These are phyloP conservation scores for Ganoderma lingzhi DNA, from an alignment of 1,284 basidiomycete genomes.

Conservation along the genomic window DNA sequence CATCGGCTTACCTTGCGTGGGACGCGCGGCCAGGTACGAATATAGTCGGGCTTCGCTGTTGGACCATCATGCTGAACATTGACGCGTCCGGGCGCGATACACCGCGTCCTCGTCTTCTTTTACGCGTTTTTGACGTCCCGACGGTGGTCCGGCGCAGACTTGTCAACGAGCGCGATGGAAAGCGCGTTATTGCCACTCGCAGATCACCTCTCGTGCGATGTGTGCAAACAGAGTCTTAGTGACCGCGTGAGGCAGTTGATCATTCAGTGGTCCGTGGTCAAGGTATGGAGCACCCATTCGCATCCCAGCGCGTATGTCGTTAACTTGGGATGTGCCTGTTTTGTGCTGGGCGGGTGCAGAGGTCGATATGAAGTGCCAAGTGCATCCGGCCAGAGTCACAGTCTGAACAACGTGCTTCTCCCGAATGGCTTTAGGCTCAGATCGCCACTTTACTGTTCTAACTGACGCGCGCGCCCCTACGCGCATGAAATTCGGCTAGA, in stretches of 20 bases:
- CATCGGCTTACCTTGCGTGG: conserved; percentile 50
- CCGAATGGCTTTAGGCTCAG: neutral
- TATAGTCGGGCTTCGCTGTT: neutral
- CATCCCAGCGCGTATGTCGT: neutral
- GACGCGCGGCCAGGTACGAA: conserved; percentile 47
- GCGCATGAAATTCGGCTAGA: neutral
- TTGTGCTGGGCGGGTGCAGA: conserved; percentile 3
- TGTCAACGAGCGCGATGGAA: conserved; percentile 46
- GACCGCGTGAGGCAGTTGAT: conserved; percentile 74
- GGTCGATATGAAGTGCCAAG: conserved; percentile 18
- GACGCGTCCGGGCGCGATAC: neutral
- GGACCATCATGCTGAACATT: conserved; percentile 7
- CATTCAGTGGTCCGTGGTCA: conserved; percentile 80
- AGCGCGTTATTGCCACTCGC: conserved; percentile 45
- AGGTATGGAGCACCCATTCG: conserved; percentile 49
- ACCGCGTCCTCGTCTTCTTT: neutral
- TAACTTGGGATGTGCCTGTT: neutral
- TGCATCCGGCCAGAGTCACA: neutral
- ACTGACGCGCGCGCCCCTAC: neutral
- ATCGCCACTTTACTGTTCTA: neutral
- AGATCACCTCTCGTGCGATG: conserved; percentile 47
- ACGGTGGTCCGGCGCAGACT: conserved; percentile 33
- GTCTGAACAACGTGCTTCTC: neutral
- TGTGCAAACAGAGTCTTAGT: conserved; percentile 65
- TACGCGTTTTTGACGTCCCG: neutral